Evolutionary conservation across 1,139 yeast genomes (phyloP).

Genomic region (Suhomyces ambrosiae): DNA sequence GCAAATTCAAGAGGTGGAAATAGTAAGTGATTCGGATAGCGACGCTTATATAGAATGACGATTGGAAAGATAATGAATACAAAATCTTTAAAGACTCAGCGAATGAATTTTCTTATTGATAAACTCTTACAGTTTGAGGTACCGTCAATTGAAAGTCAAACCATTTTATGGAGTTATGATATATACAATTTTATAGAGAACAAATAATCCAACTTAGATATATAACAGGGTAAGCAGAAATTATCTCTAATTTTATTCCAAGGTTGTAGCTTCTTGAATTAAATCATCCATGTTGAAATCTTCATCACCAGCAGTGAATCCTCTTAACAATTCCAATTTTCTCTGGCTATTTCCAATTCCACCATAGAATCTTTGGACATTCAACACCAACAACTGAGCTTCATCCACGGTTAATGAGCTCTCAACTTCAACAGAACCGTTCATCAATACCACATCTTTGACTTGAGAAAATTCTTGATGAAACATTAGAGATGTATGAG

Average conservation of each 20-base stretch:
- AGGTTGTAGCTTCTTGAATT: conserved; percentile 69
- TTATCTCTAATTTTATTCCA: conserved; percentile 47
- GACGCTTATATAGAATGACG: conserved; percentile 9
- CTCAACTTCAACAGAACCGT: conserved; percentile 79
- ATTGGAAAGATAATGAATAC: too few species aligned
- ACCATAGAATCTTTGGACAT: conserved; percentile 88
- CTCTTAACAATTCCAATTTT: conserved; percentile 58
- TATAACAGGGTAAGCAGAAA: not conserved
- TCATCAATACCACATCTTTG: conserved; percentile 78
- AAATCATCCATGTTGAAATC: conserved; percentile 67
- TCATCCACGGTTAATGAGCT: conserved; percentile 65
- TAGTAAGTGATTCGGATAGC: conserved; percentile 11
- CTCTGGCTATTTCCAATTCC: conserved; percentile 50
- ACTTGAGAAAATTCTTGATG: conserved; percentile 73
- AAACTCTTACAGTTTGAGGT: too few species aligned
- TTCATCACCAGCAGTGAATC: conserved; percentile 69
- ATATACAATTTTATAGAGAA: too few species aligned
- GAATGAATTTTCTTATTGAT: too few species aligned
- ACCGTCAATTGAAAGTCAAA: too few species aligned
- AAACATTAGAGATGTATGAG: conserved; percentile 89
- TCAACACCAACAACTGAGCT: conserved; percentile 76
- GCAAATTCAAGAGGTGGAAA: conserved; percentile 12
- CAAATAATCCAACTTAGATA: too few species aligned
- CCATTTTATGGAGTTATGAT: too few species aligned
- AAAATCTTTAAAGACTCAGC: too few species aligned